phyloP scores from a whole-genome alignment of 495 filamentous ascomycete genomes.

The Poronia punctata region DNA sequence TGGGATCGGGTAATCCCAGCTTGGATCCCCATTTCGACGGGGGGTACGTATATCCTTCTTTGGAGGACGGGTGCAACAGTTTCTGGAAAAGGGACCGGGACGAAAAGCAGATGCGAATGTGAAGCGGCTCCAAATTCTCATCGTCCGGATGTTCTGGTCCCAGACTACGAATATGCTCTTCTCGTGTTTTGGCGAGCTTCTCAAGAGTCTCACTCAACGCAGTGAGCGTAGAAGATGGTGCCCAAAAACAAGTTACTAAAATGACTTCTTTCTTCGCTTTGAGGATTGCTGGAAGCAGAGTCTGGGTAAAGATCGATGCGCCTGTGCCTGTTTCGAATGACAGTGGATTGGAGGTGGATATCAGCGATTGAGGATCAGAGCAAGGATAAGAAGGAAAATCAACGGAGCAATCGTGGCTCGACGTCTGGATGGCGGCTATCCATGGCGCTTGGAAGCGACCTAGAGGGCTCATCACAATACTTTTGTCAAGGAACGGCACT shows the following conservation, averaged over 20 bases:
- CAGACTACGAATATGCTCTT: conserved; percentile 19
- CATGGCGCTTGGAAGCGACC: conserved; percentile 14
- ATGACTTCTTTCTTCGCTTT: conserved; percentile 55
- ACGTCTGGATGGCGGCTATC: conserved; percentile 10
- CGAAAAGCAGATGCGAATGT: conserved; percentile 57
- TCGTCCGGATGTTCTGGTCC: conserved; percentile 7
- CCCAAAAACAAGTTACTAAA: conserved; percentile 75
- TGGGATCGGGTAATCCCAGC: conserved; percentile 51
- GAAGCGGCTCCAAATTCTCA: conserved; percentile 21
- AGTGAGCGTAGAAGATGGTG: conserved; percentile 46
- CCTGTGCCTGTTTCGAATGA: conserved; percentile 53
- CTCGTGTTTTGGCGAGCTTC: conserved; percentile 38
- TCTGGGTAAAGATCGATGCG: conserved; percentile 42
- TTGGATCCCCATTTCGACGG: conserved; percentile 46
- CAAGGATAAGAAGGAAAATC: conserved; percentile 27
- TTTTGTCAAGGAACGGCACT: not conserved
- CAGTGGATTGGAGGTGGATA: conserved; percentile 37
- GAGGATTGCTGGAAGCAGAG: conserved; percentile 49
- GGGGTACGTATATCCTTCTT: conserved; percentile 50
- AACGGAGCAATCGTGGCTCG: conserved; percentile 2
- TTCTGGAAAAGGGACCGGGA: conserved; percentile 61
- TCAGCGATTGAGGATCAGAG: conserved; percentile 29
- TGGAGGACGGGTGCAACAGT: conserved; percentile 54
- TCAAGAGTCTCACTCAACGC: conserved; percentile 43
- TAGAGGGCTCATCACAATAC: conserved; percentile 6